Evolutionary conservation across 2,329 filamentous ascomycete species (phyloP), one percentile per base, ranked within the genome.

Genomic region (Penicillium sp.): DNA sequence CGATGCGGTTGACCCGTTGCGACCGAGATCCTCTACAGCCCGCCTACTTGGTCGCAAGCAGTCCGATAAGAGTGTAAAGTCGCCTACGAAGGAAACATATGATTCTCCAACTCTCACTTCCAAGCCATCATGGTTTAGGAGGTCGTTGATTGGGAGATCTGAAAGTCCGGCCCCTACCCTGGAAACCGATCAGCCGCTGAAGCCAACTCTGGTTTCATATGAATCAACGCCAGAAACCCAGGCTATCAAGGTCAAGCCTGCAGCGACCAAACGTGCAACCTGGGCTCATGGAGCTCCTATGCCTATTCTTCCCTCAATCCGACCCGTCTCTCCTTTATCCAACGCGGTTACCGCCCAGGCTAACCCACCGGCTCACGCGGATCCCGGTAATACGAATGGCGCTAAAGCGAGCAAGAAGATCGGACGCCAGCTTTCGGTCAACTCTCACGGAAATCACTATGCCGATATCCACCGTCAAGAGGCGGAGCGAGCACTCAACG

Each of bases 101-200:
- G 86, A 88, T 58, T 75, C 80, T 15, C 81, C 89, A 51, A 83
- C 81, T 8, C 84, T 91, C 19, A 86, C 90, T 2, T 87, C 91
- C 5, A 97, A 97, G 81, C 91, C 91, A 26, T 98, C 94, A 0
- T 99, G 95, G 95, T 97, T 99, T 80, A 88, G 95, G 68, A 93
- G 96, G 76, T 98, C 95, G 13, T 84, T 99, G 61, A 96, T 97
- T 72, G 90, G 91, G 61, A 87, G 91, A 62, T 88, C 90, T 50
- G 90, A 92, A 52, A 89, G 84, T 68, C 83, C 87, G 11, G 89
- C 91, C 58, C 83, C 85, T n/a, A 80, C 87, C 31, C 78, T 75
- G 46, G 78, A 81, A 51, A 74, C 73, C 29, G 73, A 77, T 17
- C 70, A 70, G 49, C 63, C 74, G 5, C 67, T 72, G 17, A 80